A percentile compares a stretch with the other conserved stretches of the same genome.
Conservation (phyloP, 164 flowering plant species). For the Vitis rotundifolia region DNA sequence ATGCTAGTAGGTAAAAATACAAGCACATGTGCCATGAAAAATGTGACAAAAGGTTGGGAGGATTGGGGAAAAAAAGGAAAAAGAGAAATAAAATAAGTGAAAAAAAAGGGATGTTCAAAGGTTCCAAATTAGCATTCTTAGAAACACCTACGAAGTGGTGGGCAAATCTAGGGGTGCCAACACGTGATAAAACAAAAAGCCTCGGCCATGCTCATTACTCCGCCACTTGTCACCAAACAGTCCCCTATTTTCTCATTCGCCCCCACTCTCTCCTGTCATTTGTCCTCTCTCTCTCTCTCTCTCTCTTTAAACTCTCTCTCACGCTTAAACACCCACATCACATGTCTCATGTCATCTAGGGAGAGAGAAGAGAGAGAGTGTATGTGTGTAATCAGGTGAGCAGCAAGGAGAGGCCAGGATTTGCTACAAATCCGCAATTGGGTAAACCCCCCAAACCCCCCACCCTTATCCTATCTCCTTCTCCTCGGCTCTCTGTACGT, state of each 20-base stretch:
- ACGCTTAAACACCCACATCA: constrained; percentile 14
- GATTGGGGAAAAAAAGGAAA: too few relatives aligned
- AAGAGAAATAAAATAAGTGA: too few relatives aligned
- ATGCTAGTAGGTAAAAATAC: too few relatives aligned
- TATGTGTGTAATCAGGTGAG: constrained; percentile 13
- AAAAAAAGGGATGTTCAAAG: too few relatives aligned
- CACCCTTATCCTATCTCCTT: constrained; percentile 63
- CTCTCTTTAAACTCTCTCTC: neutral
- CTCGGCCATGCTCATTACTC: constrained; percentile 1
- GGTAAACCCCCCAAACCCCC: constrained; percentile 19
- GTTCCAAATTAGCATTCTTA: neutral
- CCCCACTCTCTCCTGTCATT: constrained; percentile 6
- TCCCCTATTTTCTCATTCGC: neutral
- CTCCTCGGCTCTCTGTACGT: constrained; percentile 10
- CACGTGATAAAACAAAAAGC: constrained; percentile 19
- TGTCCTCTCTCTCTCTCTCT: constrained; percentile 14
- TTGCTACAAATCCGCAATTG: constrained; percentile 36
- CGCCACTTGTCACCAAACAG: constrained; percentile 39
- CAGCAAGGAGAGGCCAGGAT: constrained; percentile 68
- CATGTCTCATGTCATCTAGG: constrained; percentile 15
- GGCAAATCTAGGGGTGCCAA: constrained; percentile 7
- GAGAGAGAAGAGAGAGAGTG: constrained; percentile 22
- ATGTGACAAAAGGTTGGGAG: neutral
- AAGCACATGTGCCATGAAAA: neutral
- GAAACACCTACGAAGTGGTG: neutral